These are phyloP conservation scores for Gillenia trifoliata DNA, from an alignment of 306 rosid genomes.

Conservation along the genomic window DNA sequence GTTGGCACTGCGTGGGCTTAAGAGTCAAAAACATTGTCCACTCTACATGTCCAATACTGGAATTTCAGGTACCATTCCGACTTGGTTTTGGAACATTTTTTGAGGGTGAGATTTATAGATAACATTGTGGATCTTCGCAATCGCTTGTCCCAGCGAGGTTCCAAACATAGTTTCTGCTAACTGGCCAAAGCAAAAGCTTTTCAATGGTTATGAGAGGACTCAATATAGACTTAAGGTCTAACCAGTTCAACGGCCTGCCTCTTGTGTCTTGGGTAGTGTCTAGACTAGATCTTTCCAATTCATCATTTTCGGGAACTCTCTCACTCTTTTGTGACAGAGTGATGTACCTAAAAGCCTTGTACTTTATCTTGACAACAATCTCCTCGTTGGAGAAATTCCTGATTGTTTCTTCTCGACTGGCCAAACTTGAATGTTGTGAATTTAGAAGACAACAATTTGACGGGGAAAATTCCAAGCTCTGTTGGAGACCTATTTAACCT, in stretches of 20 bases:
- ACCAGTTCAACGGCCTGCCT: not conserved
- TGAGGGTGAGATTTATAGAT: too few relatives aligned
- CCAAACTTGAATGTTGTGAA: too few relatives aligned
- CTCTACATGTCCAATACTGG: conserved; percentile 7
- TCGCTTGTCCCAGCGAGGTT: conserved; percentile 21
- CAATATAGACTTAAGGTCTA: not conserved
- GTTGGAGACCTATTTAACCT: not conserved
- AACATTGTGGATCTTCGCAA: not conserved
- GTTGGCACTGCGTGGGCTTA: conserved; percentile 41
- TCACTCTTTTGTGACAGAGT: not conserved
- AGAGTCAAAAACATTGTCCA: not conserved
- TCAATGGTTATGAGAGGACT: too few relatives aligned
- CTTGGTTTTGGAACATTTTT: conserved; percentile 14
- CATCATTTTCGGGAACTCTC: not conserved
- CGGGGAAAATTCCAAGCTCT: not conserved
- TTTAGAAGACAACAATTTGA: conserved; percentile 14
- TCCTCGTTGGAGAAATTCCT: too few relatives aligned
- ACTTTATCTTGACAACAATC: not conserved
- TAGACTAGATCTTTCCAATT: not conserved
- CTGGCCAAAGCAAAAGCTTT: too few relatives aligned
- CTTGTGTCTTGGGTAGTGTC: not conserved
- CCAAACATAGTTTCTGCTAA: not conserved
- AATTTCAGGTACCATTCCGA: not conserved
- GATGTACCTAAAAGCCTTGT: not conserved
- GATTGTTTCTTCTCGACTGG: too few relatives aligned